phyloP scores from a whole-genome alignment of 768 basidiomycete species.

The Mycena vitilis region DNA sequence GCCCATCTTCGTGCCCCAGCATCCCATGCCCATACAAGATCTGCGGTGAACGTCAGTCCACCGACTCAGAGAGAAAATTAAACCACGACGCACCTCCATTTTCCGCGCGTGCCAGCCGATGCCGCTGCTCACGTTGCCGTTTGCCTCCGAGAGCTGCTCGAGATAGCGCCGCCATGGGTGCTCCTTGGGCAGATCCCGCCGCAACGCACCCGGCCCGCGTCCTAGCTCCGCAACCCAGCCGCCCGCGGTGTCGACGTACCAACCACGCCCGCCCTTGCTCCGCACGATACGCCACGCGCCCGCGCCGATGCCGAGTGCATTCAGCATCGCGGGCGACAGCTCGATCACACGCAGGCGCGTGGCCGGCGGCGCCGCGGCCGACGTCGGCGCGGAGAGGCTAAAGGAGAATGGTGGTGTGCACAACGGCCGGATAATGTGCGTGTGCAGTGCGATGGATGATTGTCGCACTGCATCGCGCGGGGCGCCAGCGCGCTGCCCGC shows the following conservation, averaged over 20 bases:
- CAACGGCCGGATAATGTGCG: constrained; percentile 81
- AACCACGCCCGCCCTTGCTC: constrained; percentile 93
- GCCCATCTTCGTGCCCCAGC: constrained; percentile 91
- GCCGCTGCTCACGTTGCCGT: constrained; percentile 90
- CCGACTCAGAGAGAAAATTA: constrained; percentile 14
- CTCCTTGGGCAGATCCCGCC: constrained; percentile 65
- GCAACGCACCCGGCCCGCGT: constrained; percentile 53
- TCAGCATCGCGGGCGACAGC: constrained; percentile 76
- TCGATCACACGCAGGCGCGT: constrained; percentile 91
- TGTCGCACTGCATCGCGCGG: constrained; percentile 66
- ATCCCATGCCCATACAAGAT: constrained; percentile 91
- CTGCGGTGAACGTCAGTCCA: constrained; percentile 48
- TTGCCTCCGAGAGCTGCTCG: constrained; percentile 78
- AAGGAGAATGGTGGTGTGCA: constrained; percentile 84
- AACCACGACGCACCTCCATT: constrained; percentile 82
- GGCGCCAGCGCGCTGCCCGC: constrained; percentile 54
- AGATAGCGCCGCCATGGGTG: constrained; percentile 82
- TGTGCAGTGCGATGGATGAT: constrained; percentile 81
- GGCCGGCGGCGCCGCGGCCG: constrained; percentile 57
- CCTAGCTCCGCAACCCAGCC: constrained; percentile 71
- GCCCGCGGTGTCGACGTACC: constrained; percentile 92
- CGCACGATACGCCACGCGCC: constrained; percentile 90
- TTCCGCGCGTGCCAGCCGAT: constrained; percentile 97
- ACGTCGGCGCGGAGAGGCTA: constrained; percentile 50
- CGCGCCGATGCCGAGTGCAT: constrained; percentile 80